Percentiles rank a stretch among this genome's conserved stretches.
phyloP scores from a whole-genome alignment of 257 asterid genomes.

The Verbascum thapsus region DNA sequence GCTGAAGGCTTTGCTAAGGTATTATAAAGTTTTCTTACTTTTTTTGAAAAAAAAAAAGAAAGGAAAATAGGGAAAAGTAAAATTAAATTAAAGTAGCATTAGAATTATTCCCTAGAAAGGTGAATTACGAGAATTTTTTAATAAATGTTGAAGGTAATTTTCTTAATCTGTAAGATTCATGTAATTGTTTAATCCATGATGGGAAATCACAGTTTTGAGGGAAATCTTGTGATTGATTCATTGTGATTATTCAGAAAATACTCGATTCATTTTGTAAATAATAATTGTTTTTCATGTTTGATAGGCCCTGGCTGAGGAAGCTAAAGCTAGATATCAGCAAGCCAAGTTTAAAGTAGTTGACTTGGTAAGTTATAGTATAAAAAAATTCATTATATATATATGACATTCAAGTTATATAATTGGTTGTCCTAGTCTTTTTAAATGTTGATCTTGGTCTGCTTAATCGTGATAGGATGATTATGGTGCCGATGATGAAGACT shows the following conservation, averaged over 20 bases:
- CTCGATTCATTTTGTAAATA: conserved; percentile 4
- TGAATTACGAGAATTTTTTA: too few species aligned
- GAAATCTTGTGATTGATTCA: too few species aligned
- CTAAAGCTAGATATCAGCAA: conserved; percentile 87
- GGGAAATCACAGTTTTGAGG: too few species aligned
- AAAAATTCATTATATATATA: not conserved
- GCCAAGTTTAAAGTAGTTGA: conserved; percentile 74
- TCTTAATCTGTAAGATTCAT: conserved; percentile 13
- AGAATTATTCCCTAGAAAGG: too few species aligned
- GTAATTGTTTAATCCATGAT: conserved; percentile 24
- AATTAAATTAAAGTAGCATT: too few species aligned
- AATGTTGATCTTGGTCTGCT: conserved; percentile 12
- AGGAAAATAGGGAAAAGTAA: too few species aligned
- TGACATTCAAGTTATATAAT: conserved; percentile 13
- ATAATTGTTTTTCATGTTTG: conserved; percentile 30
- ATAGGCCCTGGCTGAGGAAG: conserved; percentile 95
- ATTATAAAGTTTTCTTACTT: not conserved
- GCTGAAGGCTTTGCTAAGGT: conserved; percentile 99
- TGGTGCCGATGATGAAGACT: conserved; percentile 94
- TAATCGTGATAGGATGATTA: conserved; percentile 75
- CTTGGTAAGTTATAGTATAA: conserved; percentile 49
- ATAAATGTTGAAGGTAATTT: too few species aligned
- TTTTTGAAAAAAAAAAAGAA: not conserved
- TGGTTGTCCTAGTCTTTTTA: not conserved
- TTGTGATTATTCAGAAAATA: not conserved